These are phyloP conservation scores for Lagenidium sp. DNA, from an alignment of 352 stramenopile species.

Conservation along the genomic window DNA sequence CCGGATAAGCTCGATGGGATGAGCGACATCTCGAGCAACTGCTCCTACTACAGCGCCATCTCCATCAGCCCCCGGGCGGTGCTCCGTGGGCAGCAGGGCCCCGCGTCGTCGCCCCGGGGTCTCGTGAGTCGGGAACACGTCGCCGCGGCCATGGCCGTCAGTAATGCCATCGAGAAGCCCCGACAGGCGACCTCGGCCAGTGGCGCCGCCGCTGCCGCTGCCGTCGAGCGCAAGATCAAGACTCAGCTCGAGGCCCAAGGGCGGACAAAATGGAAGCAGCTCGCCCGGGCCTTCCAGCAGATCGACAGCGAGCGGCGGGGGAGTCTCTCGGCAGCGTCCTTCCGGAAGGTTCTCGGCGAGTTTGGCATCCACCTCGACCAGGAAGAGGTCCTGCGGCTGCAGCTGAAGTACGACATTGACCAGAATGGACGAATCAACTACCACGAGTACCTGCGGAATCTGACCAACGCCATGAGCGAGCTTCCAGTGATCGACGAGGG, in stretches of 20 bases:
- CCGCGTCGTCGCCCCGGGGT: background rate
- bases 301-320: slow-evolving; percentile 48
- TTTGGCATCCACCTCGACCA: slow-evolving; percentile 38
- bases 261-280: slow-evolving; percentile 46
- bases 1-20: slow-evolving; percentile 49
- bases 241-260: slow-evolving; percentile 33
- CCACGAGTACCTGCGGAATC: slow-evolving; percentile 44
- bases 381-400: slow-evolving; percentile 55
- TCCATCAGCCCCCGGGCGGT: slow-evolving; percentile 48
- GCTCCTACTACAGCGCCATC: slow-evolving; percentile 70
- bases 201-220: slow-evolving; percentile 18
- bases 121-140: slow-evolving; percentile 21
- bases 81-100: background rate
- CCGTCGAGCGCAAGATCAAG: slow-evolving; percentile 58
- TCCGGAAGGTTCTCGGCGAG: slow-evolving; percentile 56
- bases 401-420: slow-evolving; percentile 70
- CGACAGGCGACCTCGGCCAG: background rate
- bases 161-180: slow-evolving; percentile 35
- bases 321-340: slow-evolving; percentile 28
- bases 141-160: slow-evolving; percentile 28
- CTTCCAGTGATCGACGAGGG: slow-evolving; percentile 3
- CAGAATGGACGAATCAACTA: slow-evolving; percentile 65
- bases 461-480: slow-evolving; percentile 51
- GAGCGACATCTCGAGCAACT: slow-evolving; percentile 68
- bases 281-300: slow-evolving; percentile 47